Evolutionary conservation across 1,284 basidiomycete species (phyloP).

Genomic region (Fomes fomentarius): DNA sequence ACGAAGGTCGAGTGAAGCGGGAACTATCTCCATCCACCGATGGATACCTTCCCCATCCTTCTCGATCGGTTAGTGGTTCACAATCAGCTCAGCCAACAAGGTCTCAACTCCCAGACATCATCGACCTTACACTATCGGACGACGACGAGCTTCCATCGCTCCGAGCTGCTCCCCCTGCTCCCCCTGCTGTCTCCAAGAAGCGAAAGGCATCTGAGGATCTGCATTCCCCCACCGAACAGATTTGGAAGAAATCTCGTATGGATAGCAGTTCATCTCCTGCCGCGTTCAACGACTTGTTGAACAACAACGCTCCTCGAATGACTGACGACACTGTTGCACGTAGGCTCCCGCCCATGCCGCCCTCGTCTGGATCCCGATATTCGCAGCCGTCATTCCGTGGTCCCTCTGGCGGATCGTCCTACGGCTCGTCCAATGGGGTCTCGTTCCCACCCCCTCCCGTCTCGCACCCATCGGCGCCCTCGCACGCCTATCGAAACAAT

Average conservation of each 20-base stretch:
- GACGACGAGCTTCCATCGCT: constrained; percentile 44
- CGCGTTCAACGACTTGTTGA: constrained; percentile 8
- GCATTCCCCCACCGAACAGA: constrained; percentile 59
- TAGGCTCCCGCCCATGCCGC: constrained; percentile 1
- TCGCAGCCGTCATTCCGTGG: constrained; percentile 15
- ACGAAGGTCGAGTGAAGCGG: constrained; percentile 71
- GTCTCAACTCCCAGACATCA: constrained; percentile 52
- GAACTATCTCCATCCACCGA: constrained; percentile 67
- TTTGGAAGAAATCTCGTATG: constrained; percentile 73
- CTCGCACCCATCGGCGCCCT: constrained; percentile 7
- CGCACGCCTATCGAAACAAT: constrained; percentile 17
- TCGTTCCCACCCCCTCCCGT: constrained; percentile 8
- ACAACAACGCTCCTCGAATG: constrained; percentile 3
- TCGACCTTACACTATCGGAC: constrained; percentile 80
- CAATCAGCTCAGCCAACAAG: constrained; percentile 28
- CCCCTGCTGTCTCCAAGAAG: constrained; percentile 26
- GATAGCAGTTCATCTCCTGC: constrained; percentile 35
- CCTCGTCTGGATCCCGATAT: constrained; percentile 14
- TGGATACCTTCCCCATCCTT: constrained; percentile 38
- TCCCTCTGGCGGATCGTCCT: constrained; percentile 12
- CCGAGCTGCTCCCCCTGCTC: background rate
- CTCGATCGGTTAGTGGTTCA: constrained; percentile 33
- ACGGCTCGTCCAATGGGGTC: constrained; percentile 3
- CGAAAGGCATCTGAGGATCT: constrained; percentile 62
- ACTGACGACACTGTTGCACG: constrained; percentile 5